Conservation (phyloP, 106 monocot species). For the Narthecium ossifragum region DNA sequence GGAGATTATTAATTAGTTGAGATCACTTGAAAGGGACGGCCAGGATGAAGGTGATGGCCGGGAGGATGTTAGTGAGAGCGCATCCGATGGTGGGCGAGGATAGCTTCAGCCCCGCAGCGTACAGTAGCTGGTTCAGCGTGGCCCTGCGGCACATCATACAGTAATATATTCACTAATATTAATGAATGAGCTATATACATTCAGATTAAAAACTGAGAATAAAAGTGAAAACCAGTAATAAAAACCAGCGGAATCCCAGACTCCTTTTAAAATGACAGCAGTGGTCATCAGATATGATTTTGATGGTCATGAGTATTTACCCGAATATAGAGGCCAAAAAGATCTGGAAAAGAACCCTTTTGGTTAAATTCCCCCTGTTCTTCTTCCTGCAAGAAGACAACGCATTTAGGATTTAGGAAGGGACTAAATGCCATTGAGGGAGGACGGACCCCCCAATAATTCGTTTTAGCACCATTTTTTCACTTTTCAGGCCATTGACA, state of each 20-base stretch:
- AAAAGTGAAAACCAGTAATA: neutral
- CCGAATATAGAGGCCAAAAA: slow-evolving; percentile 73
- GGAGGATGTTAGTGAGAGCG: slow-evolving; percentile 16
- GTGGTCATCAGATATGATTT: no score
- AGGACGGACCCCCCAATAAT: no score
- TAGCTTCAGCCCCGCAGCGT: neutral
- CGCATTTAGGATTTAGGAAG: no score
- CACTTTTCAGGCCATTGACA: no score
- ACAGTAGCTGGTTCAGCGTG: neutral
- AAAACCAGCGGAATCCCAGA: no score
- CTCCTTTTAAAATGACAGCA: no score
- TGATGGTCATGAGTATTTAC: slow-evolving; percentile 21
- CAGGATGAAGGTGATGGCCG: slow-evolving; percentile 29
- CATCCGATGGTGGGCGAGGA: neutral
- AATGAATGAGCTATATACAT: neutral
- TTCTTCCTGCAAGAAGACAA: slow-evolving; percentile 38
- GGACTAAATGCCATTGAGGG: no score
- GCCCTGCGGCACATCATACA: neutral
- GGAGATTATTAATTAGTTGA: neutral
- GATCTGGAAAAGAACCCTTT: slow-evolving; percentile 45
- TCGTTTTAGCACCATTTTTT: no score
- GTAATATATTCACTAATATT: no score
- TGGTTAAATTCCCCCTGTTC: slow-evolving; percentile 31
- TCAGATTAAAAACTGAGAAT: neutral
- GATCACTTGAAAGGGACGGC: slow-evolving; percentile 21